phyloP scores from a whole-genome alignment of 176 grass and related monocot species.

The Hyparrhenia diplandra region DNA sequence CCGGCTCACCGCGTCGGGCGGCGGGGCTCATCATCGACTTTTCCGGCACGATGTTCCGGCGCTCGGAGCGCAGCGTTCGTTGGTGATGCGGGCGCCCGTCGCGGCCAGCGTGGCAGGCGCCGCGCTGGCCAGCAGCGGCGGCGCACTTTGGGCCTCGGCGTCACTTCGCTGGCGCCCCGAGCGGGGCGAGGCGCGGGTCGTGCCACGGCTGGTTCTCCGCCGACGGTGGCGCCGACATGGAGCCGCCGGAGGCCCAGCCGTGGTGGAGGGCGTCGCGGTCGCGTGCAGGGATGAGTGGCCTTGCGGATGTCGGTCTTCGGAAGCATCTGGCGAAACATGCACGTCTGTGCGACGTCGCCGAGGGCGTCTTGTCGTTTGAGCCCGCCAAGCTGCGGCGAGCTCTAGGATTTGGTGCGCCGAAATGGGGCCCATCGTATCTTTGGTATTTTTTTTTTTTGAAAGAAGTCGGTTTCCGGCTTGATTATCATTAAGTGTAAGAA shows the following conservation, averaged over 20 bases:
- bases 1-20: constrained; percentile 25
- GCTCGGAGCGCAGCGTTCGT: constrained; percentile 38
- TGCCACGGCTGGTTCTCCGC: constrained; percentile 54
- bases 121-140: constrained; percentile 28
- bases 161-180: constrained; percentile 41
- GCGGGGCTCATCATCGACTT: constrained; percentile 46
- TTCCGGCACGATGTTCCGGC: constrained; percentile 44
- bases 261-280: constrained; percentile 21
- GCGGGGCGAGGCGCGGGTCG: background rate
- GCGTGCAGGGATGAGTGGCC: constrained; percentile 40
- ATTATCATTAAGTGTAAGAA: no score
- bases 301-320: constrained; percentile 45
- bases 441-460: no score
- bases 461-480: no score
- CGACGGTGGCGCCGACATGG: constrained; percentile 56
- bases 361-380: constrained; percentile 43
- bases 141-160: constrained; percentile 28
- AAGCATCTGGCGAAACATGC: constrained; percentile 64
- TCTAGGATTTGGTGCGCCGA: background rate
- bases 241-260: constrained; percentile 20
- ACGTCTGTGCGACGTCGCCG: constrained; percentile 52
- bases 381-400: constrained; percentile 20
- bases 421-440: no score
- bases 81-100: constrained; percentile 6
- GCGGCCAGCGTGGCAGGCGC: constrained; percentile 1